A percentile compares a stretch with the other conserved stretches of the same genome.
Conservation (phyloP, 2,329 filamentous ascomycete species). For the Penicillium glabrum region DNA sequence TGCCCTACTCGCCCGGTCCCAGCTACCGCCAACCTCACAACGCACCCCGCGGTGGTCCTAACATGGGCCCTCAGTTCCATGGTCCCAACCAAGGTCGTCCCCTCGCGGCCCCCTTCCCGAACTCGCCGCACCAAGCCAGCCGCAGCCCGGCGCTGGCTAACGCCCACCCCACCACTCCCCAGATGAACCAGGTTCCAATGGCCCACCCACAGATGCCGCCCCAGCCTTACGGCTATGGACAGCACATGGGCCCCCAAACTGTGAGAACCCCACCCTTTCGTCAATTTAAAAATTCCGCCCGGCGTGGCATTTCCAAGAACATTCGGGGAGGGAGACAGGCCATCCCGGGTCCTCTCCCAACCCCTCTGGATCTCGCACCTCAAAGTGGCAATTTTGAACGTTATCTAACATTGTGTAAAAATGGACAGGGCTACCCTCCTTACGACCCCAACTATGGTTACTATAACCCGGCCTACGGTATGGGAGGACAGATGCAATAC, state of each 20-base stretch:
- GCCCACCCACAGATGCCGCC: slow-evolving; percentile 64
- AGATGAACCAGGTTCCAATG: slow-evolving; percentile 71
- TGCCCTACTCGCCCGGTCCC: slow-evolving; percentile 56
- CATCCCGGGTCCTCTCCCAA: neutral
- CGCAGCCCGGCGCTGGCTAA: slow-evolving; percentile 66
- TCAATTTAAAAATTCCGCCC: slow-evolving; percentile 27
- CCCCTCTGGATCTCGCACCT: slow-evolving; percentile 62
- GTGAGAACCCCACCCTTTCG: slow-evolving; percentile 52
- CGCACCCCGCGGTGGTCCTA: slow-evolving; percentile 51
- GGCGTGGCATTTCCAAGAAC: slow-evolving; percentile 29
- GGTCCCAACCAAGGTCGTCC: slow-evolving; percentile 43
- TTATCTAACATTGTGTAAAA: slow-evolving; percentile 65
- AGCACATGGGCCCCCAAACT: slow-evolving; percentile 60
- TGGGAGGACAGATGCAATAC: slow-evolving; percentile 39
- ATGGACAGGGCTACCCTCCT: slow-evolving; percentile 58
- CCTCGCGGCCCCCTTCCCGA: slow-evolving; percentile 51
- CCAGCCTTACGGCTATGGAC: slow-evolving; percentile 57
- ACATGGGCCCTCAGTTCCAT: slow-evolving; percentile 55
- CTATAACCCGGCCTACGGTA: slow-evolving; percentile 50
- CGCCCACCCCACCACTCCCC: slow-evolving; percentile 67
- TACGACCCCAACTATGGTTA: slow-evolving; percentile 30
- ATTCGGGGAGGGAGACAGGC: neutral
- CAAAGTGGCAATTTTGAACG: slow-evolving; percentile 70
- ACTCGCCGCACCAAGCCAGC: slow-evolving; percentile 65
- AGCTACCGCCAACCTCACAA: slow-evolving; percentile 53